Conservation (phyloP, 306 rosid species). For the Rosa chinensis region DNA sequence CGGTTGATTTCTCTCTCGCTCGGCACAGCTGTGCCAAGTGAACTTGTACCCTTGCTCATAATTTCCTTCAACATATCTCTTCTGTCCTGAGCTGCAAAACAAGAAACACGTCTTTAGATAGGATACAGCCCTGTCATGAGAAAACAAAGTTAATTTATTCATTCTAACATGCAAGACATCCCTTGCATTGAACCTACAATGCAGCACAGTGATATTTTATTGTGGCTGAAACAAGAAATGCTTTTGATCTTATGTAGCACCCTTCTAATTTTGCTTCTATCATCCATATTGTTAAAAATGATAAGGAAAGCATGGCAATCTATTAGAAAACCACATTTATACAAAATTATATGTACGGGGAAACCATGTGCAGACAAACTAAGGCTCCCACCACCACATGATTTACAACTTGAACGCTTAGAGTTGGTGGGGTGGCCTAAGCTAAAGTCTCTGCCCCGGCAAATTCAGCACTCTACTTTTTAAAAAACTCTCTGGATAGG, state of each 20-base stretch:
- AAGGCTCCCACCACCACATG: neutral
- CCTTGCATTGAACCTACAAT: neutral
- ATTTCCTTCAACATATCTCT: slow-evolving; percentile 97
- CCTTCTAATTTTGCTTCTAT: neutral
- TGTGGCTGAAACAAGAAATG: no score
- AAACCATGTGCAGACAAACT: slow-evolving; percentile 5
- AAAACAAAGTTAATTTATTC: neutral
- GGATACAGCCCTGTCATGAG: neutral
- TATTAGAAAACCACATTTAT: slow-evolving; percentile 5
- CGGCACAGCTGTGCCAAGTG: slow-evolving; percentile 96
- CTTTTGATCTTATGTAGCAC: neutral
- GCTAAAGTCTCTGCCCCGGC: no score
- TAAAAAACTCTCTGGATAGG: no score
- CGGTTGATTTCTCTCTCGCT: slow-evolving; percentile 99
- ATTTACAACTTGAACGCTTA: no score
- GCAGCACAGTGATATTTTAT: neutral
- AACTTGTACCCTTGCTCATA: slow-evolving; percentile 93
- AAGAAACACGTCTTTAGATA: no score
- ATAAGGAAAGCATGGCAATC: neutral
- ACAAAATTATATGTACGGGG: neutral
- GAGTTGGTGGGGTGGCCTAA: no score
- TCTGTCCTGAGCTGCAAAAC: slow-evolving; percentile 95
- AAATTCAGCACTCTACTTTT: no score
- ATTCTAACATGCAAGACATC: neutral
- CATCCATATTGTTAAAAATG: neutral